Evolutionary conservation across 768 basidiomycete genomes (phyloP), one percentile per base, ranked within the genome.

Genomic region (Podaxis sp.): DNA sequence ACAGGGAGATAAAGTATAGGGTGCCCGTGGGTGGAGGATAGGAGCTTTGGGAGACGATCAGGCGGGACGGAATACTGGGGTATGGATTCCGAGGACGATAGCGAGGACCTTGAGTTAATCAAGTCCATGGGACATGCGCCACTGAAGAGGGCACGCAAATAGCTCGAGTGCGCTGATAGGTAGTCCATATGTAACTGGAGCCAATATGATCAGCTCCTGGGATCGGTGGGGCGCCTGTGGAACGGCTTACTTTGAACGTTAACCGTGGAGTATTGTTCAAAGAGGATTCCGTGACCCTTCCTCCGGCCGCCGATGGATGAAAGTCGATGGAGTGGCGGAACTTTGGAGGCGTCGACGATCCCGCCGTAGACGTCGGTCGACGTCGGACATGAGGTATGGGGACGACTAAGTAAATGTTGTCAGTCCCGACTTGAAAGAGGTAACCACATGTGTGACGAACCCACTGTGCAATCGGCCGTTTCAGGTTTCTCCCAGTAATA

Each of bases 121-220:
- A 90, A 79, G 65, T 90, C 84, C 64, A 86, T 73, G 15, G 87
- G 79, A 24, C 84, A 83, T 44, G 85, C 79, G 28, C 89, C 90
- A 67, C 84, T 85, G 71, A 95, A 84, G 46, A 95, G 80, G 7
- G 82, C 83, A 40, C 87, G 80, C 52, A 95, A 78, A 58, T 93
- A 85, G 48, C 81, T 80, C 0, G 93, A 95, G 73, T 94, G 92
- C 17, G 90, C 87, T n/a, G 86, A 85, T 49, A 96, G 83, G 69
- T 89, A 93, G 71, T 92, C 90, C 65, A 84, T 80, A 69, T 96
- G 94, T 28, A 95, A 76, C 92, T 93, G 68, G 26, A 26, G 53
- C 46, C 33, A 55, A 59, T 28, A 59, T 67, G 55, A 67, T 68
- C 52, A 52, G 52, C 52, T 24, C 22, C 49, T 19, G 39, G 15